Evolutionary conservation across 148 eudicot genomes (phyloP).

Genomic region (Chenopodium quinoa): DNA sequence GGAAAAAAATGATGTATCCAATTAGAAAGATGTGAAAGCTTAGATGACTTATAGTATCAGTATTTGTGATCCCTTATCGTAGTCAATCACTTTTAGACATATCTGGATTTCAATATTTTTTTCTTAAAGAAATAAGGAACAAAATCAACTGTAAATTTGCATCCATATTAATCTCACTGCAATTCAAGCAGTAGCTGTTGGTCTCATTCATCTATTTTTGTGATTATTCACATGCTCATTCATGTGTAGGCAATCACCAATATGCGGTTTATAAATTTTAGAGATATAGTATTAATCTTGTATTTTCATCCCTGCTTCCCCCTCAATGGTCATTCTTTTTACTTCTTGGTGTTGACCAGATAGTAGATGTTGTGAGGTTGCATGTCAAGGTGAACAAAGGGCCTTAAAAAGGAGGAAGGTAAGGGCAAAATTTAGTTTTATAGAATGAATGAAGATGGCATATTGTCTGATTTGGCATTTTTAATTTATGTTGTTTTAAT

Average conservation of each 20-base stretch:
- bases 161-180: not conserved
- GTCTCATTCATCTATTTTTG: not conserved
- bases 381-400: conserved; percentile 44
- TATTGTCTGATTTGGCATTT: conserved; percentile 13
- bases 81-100: not conserved
- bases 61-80: not conserved
- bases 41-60: not conserved
- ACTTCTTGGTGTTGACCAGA: conserved; percentile 26
- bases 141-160: not conserved
- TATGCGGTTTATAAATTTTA: not conserved
- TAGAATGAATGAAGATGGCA: conserved; percentile 1
- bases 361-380: conserved; percentile 33
- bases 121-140: not conserved
- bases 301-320: not conserved
- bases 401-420: conserved; percentile 65
- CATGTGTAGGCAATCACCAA: not conserved
- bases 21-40: not conserved
- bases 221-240: conserved; percentile 2
- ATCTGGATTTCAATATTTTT: not conserved
- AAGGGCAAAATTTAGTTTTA: conserved; percentile 11
- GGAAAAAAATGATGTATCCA: not conserved
- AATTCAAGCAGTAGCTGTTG: not conserved
- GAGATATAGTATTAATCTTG: not conserved
- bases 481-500: not conserved
- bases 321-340: not conserved